phyloP scores from a whole-genome alignment of 352 stramenopile genomes.

The Blastocystis sp. region DNA sequence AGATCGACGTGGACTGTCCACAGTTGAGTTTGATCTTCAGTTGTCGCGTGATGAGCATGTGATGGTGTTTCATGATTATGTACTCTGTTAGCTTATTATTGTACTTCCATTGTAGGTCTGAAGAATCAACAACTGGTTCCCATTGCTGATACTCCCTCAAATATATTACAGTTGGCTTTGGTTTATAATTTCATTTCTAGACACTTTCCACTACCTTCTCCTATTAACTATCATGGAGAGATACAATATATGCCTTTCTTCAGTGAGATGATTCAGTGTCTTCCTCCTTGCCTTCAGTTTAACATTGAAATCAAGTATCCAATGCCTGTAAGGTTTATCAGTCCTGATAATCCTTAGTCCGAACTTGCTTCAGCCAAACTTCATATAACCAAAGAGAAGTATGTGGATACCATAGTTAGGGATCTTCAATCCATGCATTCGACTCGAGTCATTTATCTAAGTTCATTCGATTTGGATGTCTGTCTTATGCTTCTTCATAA shows the following conservation, averaged over 20 bases:
- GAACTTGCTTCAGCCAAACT: slow-evolving; percentile 1
- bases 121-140: not conserved
- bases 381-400: slow-evolving; percentile 8
- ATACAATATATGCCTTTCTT: not conserved
- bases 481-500: slow-evolving; percentile 60
- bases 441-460: slow-evolving; percentile 22
- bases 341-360: not conserved
- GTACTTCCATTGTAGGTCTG: not conserved
- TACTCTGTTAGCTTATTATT: not conserved
- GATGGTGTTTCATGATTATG: slow-evolving; percentile 61
- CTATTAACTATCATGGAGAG: not conserved
- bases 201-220: not conserved
- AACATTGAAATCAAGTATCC: slow-evolving; percentile 64
- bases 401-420: slow-evolving; percentile 47
- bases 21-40: slow-evolving; percentile 56
- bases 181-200: not conserved
- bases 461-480: slow-evolving; percentile 61
- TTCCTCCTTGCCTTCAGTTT: slow-evolving; percentile 3
- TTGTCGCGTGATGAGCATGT: slow-evolving; percentile 27
- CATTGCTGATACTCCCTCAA: not conserved
- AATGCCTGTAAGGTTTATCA: not conserved
- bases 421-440: not conserved
- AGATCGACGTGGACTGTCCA: not conserved
- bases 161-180: not conserved
- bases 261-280: not conserved